These are phyloP conservation scores for Monosporozyma unispora DNA, from an alignment of 805 yeast genomes.

Conservation along the genomic window DNA sequence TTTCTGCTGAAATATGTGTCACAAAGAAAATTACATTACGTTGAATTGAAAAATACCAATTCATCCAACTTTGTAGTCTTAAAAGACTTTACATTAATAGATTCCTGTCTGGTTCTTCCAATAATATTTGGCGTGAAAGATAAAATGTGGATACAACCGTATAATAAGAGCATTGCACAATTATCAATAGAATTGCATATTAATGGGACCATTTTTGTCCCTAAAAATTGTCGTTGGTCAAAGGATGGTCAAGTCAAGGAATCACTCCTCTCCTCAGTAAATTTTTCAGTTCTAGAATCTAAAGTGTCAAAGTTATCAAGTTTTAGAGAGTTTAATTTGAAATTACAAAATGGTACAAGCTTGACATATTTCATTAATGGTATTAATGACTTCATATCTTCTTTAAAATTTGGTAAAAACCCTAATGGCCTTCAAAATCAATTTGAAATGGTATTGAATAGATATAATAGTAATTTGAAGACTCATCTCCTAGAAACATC, in stretches of 20 bases:
- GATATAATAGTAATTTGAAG: conserved; percentile 3
- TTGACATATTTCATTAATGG: conserved; percentile 12
- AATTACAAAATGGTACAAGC: conserved; percentile 2
- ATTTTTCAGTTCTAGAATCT: conserved; percentile 5
- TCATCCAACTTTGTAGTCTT: conserved; percentile 7
- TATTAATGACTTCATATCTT: conserved; percentile 9
- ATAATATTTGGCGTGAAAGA: conserved; percentile 12
- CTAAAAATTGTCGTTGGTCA: conserved; percentile 8
- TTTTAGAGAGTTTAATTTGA: conserved; percentile 13
- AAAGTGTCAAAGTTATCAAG: conserved; percentile 3
- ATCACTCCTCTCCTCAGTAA: not conserved
- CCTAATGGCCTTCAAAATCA: conserved; percentile 1
- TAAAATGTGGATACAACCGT: conserved; percentile 9
- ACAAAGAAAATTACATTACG: conserved; percentile 9
- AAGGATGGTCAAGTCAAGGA: not conserved
- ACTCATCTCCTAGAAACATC: conserved; percentile 12
- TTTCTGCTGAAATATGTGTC: conserved; percentile 14
- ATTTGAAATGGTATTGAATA: conserved; percentile 7
- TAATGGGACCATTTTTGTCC: conserved; percentile 14
- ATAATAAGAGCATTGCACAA: conserved; percentile 7
- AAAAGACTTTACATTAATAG: conserved; percentile 14
- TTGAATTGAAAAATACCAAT: conserved; percentile 10
- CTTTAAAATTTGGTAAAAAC: conserved; percentile 16
- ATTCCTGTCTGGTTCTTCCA: conserved; percentile 17
- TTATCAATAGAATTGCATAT: conserved; percentile 10